These are phyloP conservation scores for Metschnikowia reukaufii DNA, from an alignment of 805 yeast genomes.

Conservation along the genomic window DNA sequence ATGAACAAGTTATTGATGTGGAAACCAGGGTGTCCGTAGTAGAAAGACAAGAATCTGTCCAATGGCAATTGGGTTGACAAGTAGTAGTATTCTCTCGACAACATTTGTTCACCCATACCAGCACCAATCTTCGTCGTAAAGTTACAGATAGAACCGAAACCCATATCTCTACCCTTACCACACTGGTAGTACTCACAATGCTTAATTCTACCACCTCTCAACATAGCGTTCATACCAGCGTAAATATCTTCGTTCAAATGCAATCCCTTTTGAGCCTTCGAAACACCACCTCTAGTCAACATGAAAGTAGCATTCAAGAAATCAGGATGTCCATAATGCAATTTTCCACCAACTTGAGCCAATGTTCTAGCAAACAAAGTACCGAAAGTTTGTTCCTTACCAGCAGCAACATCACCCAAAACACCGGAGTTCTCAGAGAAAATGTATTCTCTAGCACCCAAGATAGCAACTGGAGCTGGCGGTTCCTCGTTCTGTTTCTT, in stretches of 20 bases:
- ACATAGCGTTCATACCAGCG: constrained; percentile 78
- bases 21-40: constrained; percentile 85
- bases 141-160: constrained; percentile 78
- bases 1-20: constrained; percentile 78
- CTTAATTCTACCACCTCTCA: constrained; percentile 80
- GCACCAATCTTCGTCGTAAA: constrained; percentile 86
- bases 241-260: constrained; percentile 84
- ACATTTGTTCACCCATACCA: constrained; percentile 88
- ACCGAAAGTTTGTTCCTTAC: constrained; percentile 86
- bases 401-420: constrained; percentile 84
- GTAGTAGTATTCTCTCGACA: constrained; percentile 78
- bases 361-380: constrained; percentile 79
- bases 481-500: constrained; percentile 50
- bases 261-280: constrained; percentile 80
- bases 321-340: constrained; percentile 88
- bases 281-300: constrained; percentile 86
- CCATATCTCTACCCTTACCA: constrained; percentile 85
- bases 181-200: constrained; percentile 84
- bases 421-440: constrained; percentile 82
- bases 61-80: constrained; percentile 74
- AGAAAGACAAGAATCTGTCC: constrained; percentile 76
- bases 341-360: constrained; percentile 78
- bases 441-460: constrained; percentile 82
- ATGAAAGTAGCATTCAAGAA: constrained; percentile 71
- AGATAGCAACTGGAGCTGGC: constrained; percentile 68